Conservation (phyloP, 2,329 filamentous ascomycete species). For the Chaetomiaceae sp. region DNA sequence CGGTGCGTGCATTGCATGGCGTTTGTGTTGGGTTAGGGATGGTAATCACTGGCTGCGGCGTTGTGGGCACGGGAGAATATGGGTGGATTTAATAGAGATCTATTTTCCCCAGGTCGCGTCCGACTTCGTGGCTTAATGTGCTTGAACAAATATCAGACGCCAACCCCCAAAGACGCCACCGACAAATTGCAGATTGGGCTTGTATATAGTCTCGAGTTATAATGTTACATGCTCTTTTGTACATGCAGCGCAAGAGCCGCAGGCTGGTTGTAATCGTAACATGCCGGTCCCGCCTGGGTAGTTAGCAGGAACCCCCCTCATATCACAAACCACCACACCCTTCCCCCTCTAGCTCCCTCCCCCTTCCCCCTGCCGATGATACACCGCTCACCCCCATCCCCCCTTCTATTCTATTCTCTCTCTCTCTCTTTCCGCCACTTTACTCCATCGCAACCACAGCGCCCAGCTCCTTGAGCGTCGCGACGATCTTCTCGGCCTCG, state of each 20-base stretch:
- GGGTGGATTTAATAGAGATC: no score
- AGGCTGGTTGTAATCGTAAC: constrained; percentile 17
- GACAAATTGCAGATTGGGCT: constrained; percentile 3
- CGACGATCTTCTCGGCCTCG: constrained; percentile 96
- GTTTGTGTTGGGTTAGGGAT: no score
- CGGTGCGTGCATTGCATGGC: background rate
- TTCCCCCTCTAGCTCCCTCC: background rate
- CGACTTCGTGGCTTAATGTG: no score
- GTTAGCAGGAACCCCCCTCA: constrained; percentile 8
- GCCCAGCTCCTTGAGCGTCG: constrained; percentile 87
- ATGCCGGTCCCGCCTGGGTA: constrained; percentile 13
- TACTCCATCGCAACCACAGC: constrained; percentile 91
- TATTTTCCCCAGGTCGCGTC: no score
- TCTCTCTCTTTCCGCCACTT: no score
- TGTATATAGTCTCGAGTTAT: constrained; percentile 21
- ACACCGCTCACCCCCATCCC: no score
- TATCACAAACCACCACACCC: background rate
- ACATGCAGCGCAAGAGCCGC: constrained; percentile 21
- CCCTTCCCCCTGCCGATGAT: background rate
- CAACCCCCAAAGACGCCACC: background rate
- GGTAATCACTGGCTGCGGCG: background rate
- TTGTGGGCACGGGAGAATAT: background rate
- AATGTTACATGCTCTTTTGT: constrained; percentile 27
- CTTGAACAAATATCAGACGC: no score
- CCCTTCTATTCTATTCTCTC: no score